A percentile compares a stretch with the other conserved stretches of the same genome.
Conservation (phyloP, 2,329 filamentous ascomycete species). For the Colletotrichum musae region DNA sequence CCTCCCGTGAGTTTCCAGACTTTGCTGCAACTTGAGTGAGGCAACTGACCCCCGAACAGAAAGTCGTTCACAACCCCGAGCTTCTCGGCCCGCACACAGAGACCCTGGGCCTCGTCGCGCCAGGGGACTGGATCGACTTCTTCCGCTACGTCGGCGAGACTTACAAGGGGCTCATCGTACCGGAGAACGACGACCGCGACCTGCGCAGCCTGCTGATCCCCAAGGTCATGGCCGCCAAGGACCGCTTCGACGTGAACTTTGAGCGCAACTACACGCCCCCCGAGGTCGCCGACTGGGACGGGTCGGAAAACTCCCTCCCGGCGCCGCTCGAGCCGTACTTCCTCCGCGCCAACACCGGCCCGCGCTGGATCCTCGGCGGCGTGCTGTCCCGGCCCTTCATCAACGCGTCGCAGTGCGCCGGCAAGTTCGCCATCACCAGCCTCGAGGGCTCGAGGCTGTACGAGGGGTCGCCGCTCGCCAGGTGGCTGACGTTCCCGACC, state of each 20-base stretch:
- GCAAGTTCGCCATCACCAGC: slow-evolving; percentile 67
- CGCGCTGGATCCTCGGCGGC: slow-evolving; percentile 61
- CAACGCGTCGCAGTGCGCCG: slow-evolving; percentile 61
- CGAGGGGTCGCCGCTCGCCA: slow-evolving; percentile 50
- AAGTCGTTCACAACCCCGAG: slow-evolving; percentile 69
- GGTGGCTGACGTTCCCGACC: slow-evolving; percentile 57
- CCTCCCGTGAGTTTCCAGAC: slow-evolving; percentile 60
- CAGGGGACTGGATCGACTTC: slow-evolving; percentile 73
- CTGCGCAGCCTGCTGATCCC: slow-evolving; percentile 65
- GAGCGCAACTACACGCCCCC: slow-evolving; percentile 63
- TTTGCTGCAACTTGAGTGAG: background rate
- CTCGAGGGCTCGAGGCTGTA: slow-evolving; percentile 62
- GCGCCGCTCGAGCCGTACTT: slow-evolving; percentile 62
- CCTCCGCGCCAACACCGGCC: slow-evolving; percentile 64
- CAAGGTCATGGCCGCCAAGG: slow-evolving; percentile 69
- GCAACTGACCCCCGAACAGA: slow-evolving; percentile 47
- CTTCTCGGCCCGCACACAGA: slow-evolving; percentile 69
- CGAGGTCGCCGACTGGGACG: slow-evolving; percentile 58
- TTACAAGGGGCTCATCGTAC: slow-evolving; percentile 64
- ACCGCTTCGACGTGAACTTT: slow-evolving; percentile 70
- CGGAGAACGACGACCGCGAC: slow-evolving; percentile 66
- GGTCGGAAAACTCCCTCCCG: slow-evolving; percentile 56
- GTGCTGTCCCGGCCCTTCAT: slow-evolving; percentile 64
- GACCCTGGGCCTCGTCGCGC: slow-evolving; percentile 67
- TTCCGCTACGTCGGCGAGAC: slow-evolving; percentile 70